Evolutionary conservation across 192 early-diverging fungal genomes (phyloP).

Genomic region (Paraglomus brasilianum): DNA sequence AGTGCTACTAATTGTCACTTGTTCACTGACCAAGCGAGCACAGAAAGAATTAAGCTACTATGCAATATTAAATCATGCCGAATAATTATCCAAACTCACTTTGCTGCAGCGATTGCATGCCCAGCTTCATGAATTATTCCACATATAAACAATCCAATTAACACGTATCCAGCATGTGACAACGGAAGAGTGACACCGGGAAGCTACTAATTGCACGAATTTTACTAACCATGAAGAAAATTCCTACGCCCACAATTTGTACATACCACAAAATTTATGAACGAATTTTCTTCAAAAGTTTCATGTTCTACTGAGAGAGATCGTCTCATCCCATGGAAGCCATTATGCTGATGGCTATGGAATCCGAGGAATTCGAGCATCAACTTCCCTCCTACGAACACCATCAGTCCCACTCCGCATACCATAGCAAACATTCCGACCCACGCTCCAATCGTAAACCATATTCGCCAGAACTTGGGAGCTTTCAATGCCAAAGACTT

Average conservation of each 20-base stretch:
- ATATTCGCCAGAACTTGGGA: slow-evolving; percentile 53
- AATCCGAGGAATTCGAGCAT: not conserved
- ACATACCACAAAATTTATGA: not conserved
- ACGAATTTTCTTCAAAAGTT: not conserved
- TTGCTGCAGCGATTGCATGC: slow-evolving; percentile 69
- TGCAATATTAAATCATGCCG: not conserved
- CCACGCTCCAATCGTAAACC: slow-evolving; percentile 55
- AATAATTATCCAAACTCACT: slow-evolving; percentile 43
- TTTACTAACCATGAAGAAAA: not conserved
- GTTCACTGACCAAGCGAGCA: slow-evolving; percentile 45
- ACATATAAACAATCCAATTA: slow-evolving; percentile 59
- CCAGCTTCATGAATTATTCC: slow-evolving; percentile 73
- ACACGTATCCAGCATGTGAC: slow-evolving; percentile 64
- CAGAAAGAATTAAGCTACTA: slow-evolving; percentile 5
- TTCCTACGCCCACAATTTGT: slow-evolving; percentile 6
- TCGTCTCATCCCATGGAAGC: not conserved
- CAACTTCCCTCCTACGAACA: slow-evolving; percentile 47
- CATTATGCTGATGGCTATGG: not conserved
- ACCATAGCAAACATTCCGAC: slow-evolving; percentile 51
- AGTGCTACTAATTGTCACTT: slow-evolving; percentile 54
- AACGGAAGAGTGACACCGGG: slow-evolving; percentile 73
- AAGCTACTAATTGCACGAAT: slow-evolving; percentile 47
- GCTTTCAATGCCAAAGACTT: slow-evolving; percentile 35
- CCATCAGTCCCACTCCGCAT: slow-evolving; percentile 45
- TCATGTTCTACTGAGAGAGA: not conserved